Evolutionary conservation across 331 rosid species (phyloP).

Genomic region (Quercus lobata): DNA sequence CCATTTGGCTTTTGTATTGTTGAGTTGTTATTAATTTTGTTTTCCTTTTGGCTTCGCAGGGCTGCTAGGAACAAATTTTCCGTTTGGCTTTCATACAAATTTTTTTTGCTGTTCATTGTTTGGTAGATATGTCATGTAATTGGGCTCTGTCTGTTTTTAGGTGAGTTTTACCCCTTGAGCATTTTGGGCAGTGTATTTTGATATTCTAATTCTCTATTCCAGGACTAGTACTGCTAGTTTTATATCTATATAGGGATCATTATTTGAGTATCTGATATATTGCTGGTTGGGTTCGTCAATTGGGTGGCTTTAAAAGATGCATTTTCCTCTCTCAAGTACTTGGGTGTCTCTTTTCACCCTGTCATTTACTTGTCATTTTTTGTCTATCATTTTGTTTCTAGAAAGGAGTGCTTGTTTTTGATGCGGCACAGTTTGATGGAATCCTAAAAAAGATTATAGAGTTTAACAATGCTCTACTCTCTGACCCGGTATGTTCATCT

Average conservation of each 20-base stretch:
- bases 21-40: no score
- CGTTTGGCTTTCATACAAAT: not conserved
- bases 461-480: conserved; percentile 59
- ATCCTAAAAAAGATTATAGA: conserved; percentile 87
- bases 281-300: not conserved
- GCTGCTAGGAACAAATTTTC: no score
- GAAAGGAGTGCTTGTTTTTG: conserved; percentile 95
- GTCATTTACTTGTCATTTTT: not conserved
- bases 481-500: conserved; percentile 52
- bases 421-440: conserved; percentile 88
- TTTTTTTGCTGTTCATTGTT: not conserved
- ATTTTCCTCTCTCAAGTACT: no score
- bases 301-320: not conserved
- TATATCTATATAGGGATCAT: not conserved
- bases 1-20: no score
- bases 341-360: not conserved
- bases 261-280: not conserved
- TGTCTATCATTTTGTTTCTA: conserved; percentile 38
- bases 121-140: not conserved
- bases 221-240: not conserved
- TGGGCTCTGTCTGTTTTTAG: not conserved
- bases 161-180: not conserved
- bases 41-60: no score
- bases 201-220: not conserved
- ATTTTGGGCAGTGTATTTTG: not conserved